Evolutionary conservation across 345 rosid genomes (phyloP), one percentile per base, ranked within the genome.

Genomic region (Aegle marmelos): DNA sequence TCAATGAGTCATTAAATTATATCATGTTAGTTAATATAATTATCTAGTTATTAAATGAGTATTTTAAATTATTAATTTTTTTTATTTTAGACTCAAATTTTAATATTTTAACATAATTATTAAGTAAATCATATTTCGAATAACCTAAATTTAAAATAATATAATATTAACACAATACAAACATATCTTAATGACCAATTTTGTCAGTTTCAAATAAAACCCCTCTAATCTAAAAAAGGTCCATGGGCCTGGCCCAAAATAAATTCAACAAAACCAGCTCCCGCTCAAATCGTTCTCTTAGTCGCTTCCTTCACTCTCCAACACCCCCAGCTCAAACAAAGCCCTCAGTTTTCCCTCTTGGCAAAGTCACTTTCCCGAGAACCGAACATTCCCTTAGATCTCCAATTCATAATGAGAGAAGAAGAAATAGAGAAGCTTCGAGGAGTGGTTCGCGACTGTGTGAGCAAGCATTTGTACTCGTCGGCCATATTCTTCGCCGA

Each of bases 401-500:
- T 19, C 34, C 64, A 33, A 16, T 25, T 48, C 14, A 75, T 77
- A 56, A 96, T 96, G 98, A 92, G 90, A 83, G 99, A 96, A 82
- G 95, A 90, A 76, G 93, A 89, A 76, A 86, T 92, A 1, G 95
- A 96, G 86, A 96, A 90, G 87, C 92, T 96, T 75, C 89, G 99
- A 1, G 94, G 98, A 22, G 92, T 96, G 50, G 98, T 94, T 75
- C 83, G 98, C 45, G 98, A 93, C 83, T 95, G 99, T 77, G 94
- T 93, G n/a, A 93, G 92, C 89, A 95, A 95, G 88, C 99, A 96
- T 72, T 79, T 96, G 13, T 94, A 94, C 88, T 96, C 98, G 6
- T 96, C 98, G 7, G 99, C 98, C 68, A 96, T 96, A 63, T 94
- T 96, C 90, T 94, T 94, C 87, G 97, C 98, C 56, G 93, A 96